Percentiles rank a stretch among this genome's conserved stretches.
phyloP scores from a whole-genome alignment of 106 monocot genomes.

The Dactylorhiza incarnata region DNA sequence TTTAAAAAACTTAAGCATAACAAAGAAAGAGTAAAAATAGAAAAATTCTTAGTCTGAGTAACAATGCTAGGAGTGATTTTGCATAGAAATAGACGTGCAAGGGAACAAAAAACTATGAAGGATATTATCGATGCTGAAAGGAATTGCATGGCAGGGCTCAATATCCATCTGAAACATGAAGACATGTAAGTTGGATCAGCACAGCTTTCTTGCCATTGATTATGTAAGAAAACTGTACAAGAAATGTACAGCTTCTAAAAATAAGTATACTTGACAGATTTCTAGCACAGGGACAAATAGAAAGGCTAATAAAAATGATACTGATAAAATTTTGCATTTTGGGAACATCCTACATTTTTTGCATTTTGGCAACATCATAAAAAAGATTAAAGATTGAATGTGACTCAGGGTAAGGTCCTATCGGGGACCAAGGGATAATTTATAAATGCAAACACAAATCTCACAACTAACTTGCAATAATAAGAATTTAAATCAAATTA shows the following conservation, averaged over 20 bases:
- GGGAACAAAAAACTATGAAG: slow-evolving; percentile 3
- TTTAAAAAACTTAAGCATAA: slow-evolving; percentile 48
- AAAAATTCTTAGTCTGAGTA: too few species aligned
- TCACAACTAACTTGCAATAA: too few species aligned
- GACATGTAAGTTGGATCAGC: slow-evolving; percentile 8
- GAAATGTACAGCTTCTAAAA: too few species aligned
- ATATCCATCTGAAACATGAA: slow-evolving; percentile 68
- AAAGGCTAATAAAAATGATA: neutral
- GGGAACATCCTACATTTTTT: neutral
- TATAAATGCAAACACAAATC: too few species aligned
- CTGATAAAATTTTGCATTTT: neutral
- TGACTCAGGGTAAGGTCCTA: too few species aligned
- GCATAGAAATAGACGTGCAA: too few species aligned
- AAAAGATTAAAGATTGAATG: neutral
- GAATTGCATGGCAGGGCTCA: slow-evolving; percentile 66
- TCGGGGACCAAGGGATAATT: too few species aligned
- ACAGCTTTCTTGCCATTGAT: neutral
- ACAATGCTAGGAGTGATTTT: neutral
- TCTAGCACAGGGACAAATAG: neutral
- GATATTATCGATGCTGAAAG: slow-evolving; percentile 77
- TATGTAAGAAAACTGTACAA: too few species aligned
- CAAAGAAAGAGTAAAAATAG: slow-evolving; percentile 10
- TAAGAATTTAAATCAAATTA: too few species aligned
- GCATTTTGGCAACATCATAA: neutral
- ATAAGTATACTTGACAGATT: neutral